Percentiles rank a stretch among this genome's conserved stretches.
Conservation (phyloP, 2,329 filamentous ascomycete genomes). For the Phialemoniopsis sp. region DNA sequence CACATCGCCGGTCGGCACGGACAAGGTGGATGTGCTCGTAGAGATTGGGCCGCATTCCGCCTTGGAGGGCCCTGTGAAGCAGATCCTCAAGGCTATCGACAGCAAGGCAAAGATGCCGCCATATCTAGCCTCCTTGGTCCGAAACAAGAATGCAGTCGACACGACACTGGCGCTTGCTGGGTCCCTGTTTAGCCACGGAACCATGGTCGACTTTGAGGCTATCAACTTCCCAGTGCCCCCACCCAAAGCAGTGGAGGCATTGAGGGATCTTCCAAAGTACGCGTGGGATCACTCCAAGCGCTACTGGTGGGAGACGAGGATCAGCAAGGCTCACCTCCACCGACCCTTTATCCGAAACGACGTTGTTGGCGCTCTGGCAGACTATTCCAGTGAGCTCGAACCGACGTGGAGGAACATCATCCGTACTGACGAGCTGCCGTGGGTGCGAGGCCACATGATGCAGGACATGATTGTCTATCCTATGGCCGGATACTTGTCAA, state of each 20-base stretch:
- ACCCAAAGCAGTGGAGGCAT: constrained; percentile 1
- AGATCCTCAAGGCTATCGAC: constrained; percentile 9
- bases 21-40: constrained; percentile 9
- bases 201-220: constrained; percentile 2
- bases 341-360: constrained; percentile 26
- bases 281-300: constrained; percentile 10
- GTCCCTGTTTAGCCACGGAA: constrained; percentile 2
- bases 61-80: constrained; percentile 14
- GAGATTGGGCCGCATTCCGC: constrained; percentile 21
- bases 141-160: constrained; percentile 5
- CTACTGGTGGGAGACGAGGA: constrained; percentile 12
- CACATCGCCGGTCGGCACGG: constrained; percentile 4
- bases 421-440: constrained; percentile 31
- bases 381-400: constrained; percentile 25
- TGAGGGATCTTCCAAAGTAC: constrained; percentile 11
- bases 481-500: constrained; percentile 34
- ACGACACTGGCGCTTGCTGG: constrained; percentile 4
- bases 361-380: constrained; percentile 24
- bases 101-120: constrained; percentile 12
- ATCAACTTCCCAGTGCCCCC: constrained; percentile 6
- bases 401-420: constrained; percentile 33
- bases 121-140: constrained; percentile 31
- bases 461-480: constrained; percentile 43
- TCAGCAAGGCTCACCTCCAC: constrained; percentile 22
- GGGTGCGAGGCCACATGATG: constrained; percentile 43